Percentiles rank a stretch among this genome's conserved stretches.
Evolutionary conservation across 2,329 filamentous ascomycete species (phyloP).

Genomic region (Xylaria digitata): DNA sequence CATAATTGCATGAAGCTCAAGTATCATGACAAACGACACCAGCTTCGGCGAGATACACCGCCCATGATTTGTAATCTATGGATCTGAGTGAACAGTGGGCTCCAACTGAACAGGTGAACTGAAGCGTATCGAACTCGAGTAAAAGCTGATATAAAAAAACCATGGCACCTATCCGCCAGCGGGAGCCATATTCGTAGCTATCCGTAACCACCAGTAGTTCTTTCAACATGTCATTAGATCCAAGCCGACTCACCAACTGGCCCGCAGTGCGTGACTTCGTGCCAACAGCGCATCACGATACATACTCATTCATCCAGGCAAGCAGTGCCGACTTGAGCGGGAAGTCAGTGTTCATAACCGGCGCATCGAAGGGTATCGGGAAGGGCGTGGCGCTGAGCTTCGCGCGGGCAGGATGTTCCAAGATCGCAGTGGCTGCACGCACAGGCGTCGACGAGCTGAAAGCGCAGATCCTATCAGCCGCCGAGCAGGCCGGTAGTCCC

Average conservation of each 20-base stretch:
- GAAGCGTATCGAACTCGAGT: not conserved
- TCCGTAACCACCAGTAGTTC: not conserved
- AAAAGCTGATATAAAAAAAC: slow-evolving; percentile 12
- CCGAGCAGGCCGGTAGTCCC: slow-evolving; percentile 38
- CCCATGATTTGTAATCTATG: slow-evolving; percentile 17
- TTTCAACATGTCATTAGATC: slow-evolving; percentile 20
- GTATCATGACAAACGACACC: slow-evolving; percentile 1
- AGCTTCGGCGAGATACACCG: slow-evolving; percentile 9
- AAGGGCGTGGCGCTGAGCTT: slow-evolving; percentile 60
- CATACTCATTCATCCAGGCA: slow-evolving; percentile 42
- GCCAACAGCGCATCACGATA: slow-evolving; percentile 40
- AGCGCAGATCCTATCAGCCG: slow-evolving; percentile 50
- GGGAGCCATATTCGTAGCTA: not conserved
- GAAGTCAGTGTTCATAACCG: slow-evolving; percentile 56
- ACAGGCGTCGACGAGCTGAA: slow-evolving; percentile 53
- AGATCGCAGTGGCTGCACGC: slow-evolving; percentile 62
- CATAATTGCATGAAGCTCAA: slow-evolving; percentile 3
- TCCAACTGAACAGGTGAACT: not conserved
- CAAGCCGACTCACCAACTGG: slow-evolving; percentile 32
- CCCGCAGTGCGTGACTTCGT: slow-evolving; percentile 37
- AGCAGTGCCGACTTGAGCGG: slow-evolving; percentile 35
- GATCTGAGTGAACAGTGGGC: not conserved
- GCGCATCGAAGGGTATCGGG: slow-evolving; percentile 61
- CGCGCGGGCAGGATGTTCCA: slow-evolving; percentile 59
- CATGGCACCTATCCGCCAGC: not conserved